phyloP scores from a whole-genome alignment of 345 rosid species.

The Firmiana major region DNA sequence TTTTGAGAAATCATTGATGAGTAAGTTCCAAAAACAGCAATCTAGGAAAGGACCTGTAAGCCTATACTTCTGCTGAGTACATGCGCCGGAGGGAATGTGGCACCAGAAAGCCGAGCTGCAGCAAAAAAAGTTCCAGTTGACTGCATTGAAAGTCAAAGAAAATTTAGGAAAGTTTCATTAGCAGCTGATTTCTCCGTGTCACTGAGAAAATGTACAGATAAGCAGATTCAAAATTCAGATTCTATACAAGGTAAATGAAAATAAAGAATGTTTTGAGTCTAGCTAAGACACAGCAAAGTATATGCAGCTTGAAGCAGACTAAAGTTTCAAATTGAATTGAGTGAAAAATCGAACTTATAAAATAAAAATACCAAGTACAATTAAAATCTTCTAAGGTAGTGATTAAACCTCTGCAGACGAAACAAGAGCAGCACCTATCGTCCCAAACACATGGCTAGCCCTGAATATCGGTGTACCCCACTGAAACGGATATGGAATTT shows the following conservation, averaged over 20 bases:
- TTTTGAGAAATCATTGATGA: background rate
- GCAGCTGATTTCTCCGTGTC: constrained; percentile 3
- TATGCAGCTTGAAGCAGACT: background rate
- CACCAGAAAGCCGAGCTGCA: constrained; percentile 88
- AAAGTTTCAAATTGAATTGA: background rate
- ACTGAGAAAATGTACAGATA: background rate
- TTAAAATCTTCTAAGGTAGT: background rate
- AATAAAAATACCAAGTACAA: background rate
- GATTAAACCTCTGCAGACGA: constrained; percentile 78
- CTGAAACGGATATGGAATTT: constrained; percentile 88
- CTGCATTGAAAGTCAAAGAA: constrained; percentile 34
- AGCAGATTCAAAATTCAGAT: background rate
- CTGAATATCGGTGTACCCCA: constrained; percentile 96
- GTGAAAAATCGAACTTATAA: background rate
- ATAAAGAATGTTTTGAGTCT: background rate
- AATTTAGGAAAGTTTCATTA: background rate
- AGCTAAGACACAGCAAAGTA: background rate
- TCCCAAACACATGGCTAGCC: constrained; percentile 94
- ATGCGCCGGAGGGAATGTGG: constrained; percentile 94
- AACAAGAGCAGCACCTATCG: constrained; percentile 92
- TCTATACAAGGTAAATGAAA: background rate
- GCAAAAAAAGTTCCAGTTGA: constrained; percentile 80
- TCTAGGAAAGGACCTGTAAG: constrained; percentile 53
- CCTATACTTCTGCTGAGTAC: constrained; percentile 86
- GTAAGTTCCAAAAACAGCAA: background rate